Base-by-base conservation (phyloP, 805 yeast species). In the Candida rishiriensis region DNA sequence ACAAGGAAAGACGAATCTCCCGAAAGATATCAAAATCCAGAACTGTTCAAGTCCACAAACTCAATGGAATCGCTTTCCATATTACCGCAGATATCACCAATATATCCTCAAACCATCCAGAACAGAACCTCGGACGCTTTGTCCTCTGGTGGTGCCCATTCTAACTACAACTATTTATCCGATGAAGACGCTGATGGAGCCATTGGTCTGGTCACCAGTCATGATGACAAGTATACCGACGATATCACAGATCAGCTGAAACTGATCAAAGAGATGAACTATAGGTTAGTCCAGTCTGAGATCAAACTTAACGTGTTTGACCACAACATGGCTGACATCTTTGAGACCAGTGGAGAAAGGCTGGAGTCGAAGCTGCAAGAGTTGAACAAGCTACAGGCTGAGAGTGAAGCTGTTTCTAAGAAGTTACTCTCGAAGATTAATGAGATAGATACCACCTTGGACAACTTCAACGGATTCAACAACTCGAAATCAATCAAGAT, bases 401-500 rank as follows among this genome's bases (percentile, higher is more conserved):
- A 55, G 47, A 54, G 54, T 55, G 42, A 50, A 48, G 13, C 52
- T 53, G 41, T 56, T 15, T 55, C 56, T 3, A 21, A 29, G 12
- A 16, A 48, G 16, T 42, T 60, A 4, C 38, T 49, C 16, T 33
- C 42, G 11, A 47, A 56, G 34, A 49, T 57, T 14, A 54, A 49
- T 42, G 49, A 47, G 13, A 50, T 56, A 15, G 63, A 57, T 37
- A 21, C 38, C 0, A 44, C 47, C 10, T 36, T 63, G 13, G 60
- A 54, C 9, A 47, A 42, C 14, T 53, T 52, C 32, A 52, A 57
- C 15, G 37, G 43, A 7, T 49, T 52, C 29, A 59, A 54, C 21
- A 51, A 49, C n/a, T 31, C 37, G 26, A 52, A 57, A 31, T 59
- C 61, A 50, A 72, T 71, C 72, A 43, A 71, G 70, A 56, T 83